These are phyloP conservation scores for Fennellomyces sp. DNA, from an alignment of 371 early-diverging fungal species.

Conservation along the genomic window DNA sequence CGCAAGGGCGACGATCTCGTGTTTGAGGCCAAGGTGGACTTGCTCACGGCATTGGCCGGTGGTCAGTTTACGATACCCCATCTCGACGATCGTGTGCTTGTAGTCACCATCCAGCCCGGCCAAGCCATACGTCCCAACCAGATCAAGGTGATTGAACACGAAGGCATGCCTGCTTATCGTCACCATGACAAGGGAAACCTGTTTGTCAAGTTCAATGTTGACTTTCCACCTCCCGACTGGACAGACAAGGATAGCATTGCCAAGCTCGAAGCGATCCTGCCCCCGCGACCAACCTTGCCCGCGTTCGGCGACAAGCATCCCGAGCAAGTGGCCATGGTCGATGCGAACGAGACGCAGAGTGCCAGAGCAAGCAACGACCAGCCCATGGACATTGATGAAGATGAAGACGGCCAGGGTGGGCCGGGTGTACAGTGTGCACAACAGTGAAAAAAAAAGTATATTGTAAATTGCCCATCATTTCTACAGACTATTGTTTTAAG, in stretches of 20 bases:
- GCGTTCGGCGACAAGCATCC: constrained; percentile 48
- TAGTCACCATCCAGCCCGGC: constrained; percentile 74
- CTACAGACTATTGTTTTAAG: constrained; percentile 5
- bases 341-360: constrained; percentile 76
- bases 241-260: constrained; percentile 63
- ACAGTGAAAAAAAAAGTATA: constrained; percentile 62
- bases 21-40: constrained; percentile 84
- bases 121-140: constrained; percentile 47
- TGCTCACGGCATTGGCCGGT: constrained; percentile 92
- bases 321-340: constrained; percentile 83
- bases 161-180: constrained; percentile 95
- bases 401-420: constrained; percentile 65
- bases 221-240: constrained; percentile 90
- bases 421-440: constrained; percentile 96
- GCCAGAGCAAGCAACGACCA: constrained; percentile 16
- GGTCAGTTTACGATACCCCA: constrained; percentile 88
- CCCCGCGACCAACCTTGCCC: constrained; percentile 53
- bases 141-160: constrained; percentile 77
- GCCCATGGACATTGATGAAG: constrained; percentile 70
- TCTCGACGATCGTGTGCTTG: constrained; percentile 85
- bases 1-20: constrained; percentile 89
- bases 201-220: constrained; percentile 86
- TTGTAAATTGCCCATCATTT: neutral
- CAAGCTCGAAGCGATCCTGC: constrained; percentile 70
- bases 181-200: constrained; percentile 91